Evolutionary conservation across 345 rosid species (phyloP).

Genomic region (Eucalyptus tenuipes): DNA sequence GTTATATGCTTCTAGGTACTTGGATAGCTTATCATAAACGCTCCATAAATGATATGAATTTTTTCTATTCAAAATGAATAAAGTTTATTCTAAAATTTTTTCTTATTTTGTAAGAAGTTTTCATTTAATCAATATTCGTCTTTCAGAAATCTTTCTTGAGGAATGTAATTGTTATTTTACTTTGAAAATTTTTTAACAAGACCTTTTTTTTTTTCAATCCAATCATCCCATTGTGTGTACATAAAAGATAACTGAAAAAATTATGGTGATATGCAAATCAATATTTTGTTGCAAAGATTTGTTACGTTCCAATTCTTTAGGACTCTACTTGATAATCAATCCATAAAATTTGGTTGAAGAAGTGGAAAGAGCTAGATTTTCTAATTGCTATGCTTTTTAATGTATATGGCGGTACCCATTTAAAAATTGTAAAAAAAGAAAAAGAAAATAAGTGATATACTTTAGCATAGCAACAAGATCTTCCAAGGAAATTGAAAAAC

Average conservation of each 20-base stretch:
- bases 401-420: background rate
- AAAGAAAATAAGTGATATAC: background rate
- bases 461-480: background rate
- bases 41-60: background rate
- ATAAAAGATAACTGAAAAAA: background rate
- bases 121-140: background rate
- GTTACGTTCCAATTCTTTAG: background rate
- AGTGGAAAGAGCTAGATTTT: background rate
- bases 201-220: background rate
- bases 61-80: background rate
- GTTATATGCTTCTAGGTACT: background rate
- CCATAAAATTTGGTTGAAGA: background rate
- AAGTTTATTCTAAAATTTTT: background rate
- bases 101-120: background rate
- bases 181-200: accelerated
- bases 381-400: background rate
- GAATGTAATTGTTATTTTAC: background rate
- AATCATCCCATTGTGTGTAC: background rate
- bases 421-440: background rate
- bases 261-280: background rate
- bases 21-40: background rate
- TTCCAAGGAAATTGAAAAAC: background rate
- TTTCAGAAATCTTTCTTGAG: background rate
- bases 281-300: background rate
- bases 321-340: background rate